Percentiles rank a stretch among this genome's conserved stretches.
These are phyloP conservation scores for Mayamaea pseudoterrestris DNA, from an alignment of 108 stramenopile genomes.

Conservation along the genomic window DNA sequence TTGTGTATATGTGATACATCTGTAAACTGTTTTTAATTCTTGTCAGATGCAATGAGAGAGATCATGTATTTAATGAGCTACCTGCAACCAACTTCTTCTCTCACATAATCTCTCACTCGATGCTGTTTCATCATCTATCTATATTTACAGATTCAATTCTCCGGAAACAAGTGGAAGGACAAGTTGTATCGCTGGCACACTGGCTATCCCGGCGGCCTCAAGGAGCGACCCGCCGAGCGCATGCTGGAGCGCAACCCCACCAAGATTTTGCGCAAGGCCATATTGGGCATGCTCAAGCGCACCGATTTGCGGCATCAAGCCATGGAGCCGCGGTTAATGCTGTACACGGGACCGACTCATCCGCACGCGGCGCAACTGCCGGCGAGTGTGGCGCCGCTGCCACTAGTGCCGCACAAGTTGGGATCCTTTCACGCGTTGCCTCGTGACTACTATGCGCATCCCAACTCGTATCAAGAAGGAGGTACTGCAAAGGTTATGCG, in stretches of 20 bases:
- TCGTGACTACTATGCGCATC: constrained; percentile 20
- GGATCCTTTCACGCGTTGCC: constrained; percentile 33
- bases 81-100: too few relatives aligned
- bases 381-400: constrained; percentile 10
- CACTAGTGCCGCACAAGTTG: constrained; percentile 34
- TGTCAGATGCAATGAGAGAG: too few relatives aligned
- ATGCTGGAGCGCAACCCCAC: constrained; percentile 78
- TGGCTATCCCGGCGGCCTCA: constrained; percentile 90
- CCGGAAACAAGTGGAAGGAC: constrained; percentile 84
- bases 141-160: constrained; percentile 75
- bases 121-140: background rate
- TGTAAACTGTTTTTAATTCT: background rate
- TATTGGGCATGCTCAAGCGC: constrained; percentile 79
- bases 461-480: constrained; percentile 4
- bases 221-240: constrained; percentile 67
- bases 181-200: constrained; percentile 95
- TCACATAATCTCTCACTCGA: too few relatives aligned
- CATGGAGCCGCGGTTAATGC: constrained; percentile 69
- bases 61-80: too few relatives aligned
- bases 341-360: constrained; percentile 74
- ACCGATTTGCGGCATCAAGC: constrained; percentile 67
- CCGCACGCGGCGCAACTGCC: constrained; percentile 72
- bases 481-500: background rate
- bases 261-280: constrained; percentile 63
- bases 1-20: background rate